Evolutionary conservation across 192 early-diverging fungal species (phyloP), one percentile per base, ranked within the genome.

Genomic region (Linnemannia exigua): DNA sequence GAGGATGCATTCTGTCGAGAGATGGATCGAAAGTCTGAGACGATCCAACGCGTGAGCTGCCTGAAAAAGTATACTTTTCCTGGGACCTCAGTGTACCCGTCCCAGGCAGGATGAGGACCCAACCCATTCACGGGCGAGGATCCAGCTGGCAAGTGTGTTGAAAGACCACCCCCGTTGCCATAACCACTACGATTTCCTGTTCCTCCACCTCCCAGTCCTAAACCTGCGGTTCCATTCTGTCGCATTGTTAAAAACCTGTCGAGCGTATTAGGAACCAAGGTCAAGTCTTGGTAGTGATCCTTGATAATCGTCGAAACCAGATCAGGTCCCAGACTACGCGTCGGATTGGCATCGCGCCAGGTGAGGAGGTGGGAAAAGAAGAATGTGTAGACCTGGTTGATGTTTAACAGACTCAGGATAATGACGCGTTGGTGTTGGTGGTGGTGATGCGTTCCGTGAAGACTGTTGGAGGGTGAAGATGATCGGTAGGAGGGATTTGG

Each of bases 41-140:
- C 84, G 7, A 80, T 74, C 74, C 78, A 86, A 16, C 84, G 78
- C 0, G 75, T 86, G 70, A 86, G 52, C 63, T 86, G 84, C 25
- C 84, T 70, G 44, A 86, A 86, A 66, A 86, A 86, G 17, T 37
- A 74, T 1, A 86, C 78, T 25, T 74, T 79, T 44, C 70, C 75
- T 31, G 84, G 84, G 7, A 86, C 84, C 52, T 86, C 84, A 0
- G 78, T 51, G 41, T 86, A 86, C 35, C 74, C 79, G 46, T 86
- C 84, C 84, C 84, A 86, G 35, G 52, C 84, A 15, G 84, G 78
- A 68, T 86, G 84, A 37, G 84, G 84, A 25, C 84, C 75, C 28
- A 72, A 15, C 4, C 61, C 67, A 14, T 33, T 47, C 5, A 54
- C 36, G 22, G 74, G 68, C 0, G 54, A 35, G n/a, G 68, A 31